Conservation (phyloP, 257 asterid genomes). For the Przewalskia tangutica region DNA sequence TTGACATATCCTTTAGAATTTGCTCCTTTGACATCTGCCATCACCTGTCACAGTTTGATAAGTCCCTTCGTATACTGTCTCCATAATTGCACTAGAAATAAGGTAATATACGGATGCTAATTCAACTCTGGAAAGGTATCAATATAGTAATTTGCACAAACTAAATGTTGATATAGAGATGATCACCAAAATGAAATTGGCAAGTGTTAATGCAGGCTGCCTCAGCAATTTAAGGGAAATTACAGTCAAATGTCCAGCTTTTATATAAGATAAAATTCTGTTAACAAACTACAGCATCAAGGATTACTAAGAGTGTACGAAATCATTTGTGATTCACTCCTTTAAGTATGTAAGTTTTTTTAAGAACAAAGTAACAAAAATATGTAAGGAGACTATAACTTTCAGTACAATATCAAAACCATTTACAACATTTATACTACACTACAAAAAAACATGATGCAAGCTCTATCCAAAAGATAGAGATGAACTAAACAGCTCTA, state of each 20-base stretch:
- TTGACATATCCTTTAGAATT: conserved; percentile 53
- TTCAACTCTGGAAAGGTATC: not conserved
- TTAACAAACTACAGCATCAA: not conserved
- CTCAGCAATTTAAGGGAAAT: not conserved
- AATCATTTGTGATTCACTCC: not conserved
- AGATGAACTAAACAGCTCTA: too few relatives aligned
- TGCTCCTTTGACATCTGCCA: conserved; percentile 81
- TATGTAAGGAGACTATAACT: not conserved
- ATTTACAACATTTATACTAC: not conserved
- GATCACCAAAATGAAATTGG: not conserved
- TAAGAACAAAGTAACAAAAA: not conserved
- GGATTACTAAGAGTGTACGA: not conserved
- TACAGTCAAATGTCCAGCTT: not conserved
- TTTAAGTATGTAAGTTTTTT: not conserved
- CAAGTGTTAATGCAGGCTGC: not conserved
- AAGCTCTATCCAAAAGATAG: too few relatives aligned
- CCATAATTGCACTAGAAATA: not conserved
- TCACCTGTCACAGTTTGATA: conserved; percentile 90
- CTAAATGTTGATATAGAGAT: not conserved
- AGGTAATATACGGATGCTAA: not conserved
- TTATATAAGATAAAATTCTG: not conserved
- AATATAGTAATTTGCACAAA: not conserved
- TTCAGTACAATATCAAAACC: not conserved
- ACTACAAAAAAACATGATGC: not conserved
- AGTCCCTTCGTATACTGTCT: conserved; percentile 38